Evolutionary conservation across 768 basidiomycete species (phyloP), one percentile per base, ranked within the genome.

Genomic region (Gelatoporia subvermispora): DNA sequence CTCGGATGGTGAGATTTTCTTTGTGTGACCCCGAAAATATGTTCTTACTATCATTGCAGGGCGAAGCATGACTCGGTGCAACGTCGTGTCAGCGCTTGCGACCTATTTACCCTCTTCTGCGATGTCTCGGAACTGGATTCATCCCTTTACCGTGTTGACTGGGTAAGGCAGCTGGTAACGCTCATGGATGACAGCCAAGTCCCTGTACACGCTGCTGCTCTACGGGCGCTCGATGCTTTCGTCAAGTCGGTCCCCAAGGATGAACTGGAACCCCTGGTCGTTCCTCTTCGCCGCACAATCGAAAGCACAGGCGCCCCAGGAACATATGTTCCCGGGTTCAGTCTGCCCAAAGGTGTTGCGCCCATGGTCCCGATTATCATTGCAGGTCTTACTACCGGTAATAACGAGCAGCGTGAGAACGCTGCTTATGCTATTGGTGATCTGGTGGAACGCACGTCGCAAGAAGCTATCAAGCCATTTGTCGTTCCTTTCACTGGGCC

Each of bases 341-440:
- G 81, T 47, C 71, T 88, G 11, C 76, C 81, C 13, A 94, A 93
- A 65, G 93, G 93, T 50, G 73, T 93, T 20, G 77, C 88, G 18
- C 85, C 93, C 0, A 74, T 84, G 4, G 86, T 96, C 0, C 91
- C 91, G 2, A 82, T 94, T 59, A 82, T 94, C 63, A 85, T 95
- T 38, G 88, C 90, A 3, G 95, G 95, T 57, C 85, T 98, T 31
- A 92, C 93, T 0, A 88, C 85, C 3, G 95, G 95, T 31, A 97
- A 81, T 65, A 94, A 94, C 66, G 94, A 97, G 51, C 92, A 93
- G 60, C 76, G 90, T 57, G 96, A 98, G 66, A 87, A 95, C 56
- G 94, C 95, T 0, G 93, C 95, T 0, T 92, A 92, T 58, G 93
- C 91, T 23, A 94, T 98, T 51, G 88, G 91, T n/a, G 95, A 97